Conservation (phyloP, 768 basidiomycete genomes). For the Phlegmacium glaucopus region DNA sequence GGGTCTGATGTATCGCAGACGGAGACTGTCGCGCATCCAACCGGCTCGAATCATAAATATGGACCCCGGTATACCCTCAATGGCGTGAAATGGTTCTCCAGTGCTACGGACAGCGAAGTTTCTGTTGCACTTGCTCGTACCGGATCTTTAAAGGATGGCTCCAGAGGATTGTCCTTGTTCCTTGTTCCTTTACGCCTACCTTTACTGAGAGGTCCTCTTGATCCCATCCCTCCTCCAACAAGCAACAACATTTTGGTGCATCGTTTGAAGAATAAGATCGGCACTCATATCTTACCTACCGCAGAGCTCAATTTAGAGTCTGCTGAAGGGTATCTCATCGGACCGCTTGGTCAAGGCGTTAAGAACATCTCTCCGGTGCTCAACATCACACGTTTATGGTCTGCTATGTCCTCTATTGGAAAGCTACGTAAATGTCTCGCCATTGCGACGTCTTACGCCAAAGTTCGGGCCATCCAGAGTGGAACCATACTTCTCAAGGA, state of each 20-base stretch:
- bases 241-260: conserved; percentile 70
- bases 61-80: conserved; percentile 57
- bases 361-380: conserved; percentile 67
- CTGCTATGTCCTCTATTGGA: conserved; percentile 52
- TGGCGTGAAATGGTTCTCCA: conserved; percentile 85
- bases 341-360: conserved; percentile 55
- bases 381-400: conserved; percentile 75
- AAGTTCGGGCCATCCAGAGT: conserved; percentile 52
- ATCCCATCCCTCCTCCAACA: conserved; percentile 39
- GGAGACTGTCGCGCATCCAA: conserved; percentile 55
- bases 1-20: conserved; percentile 75
- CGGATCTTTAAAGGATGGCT: conserved; percentile 50
- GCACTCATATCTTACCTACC: conserved; percentile 71
- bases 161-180: conserved; percentile 70
- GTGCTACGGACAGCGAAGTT: conserved; percentile 74
- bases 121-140: conserved; percentile 75
- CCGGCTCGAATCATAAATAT: conserved; percentile 29
- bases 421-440: conserved; percentile 59
- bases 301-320: conserved; percentile 66
- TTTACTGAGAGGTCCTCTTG: conserved; percentile 38
- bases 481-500: conserved; percentile 50
- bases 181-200: conserved; percentile 64
- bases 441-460: conserved; percentile 63
- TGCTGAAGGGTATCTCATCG: conserved; percentile 62
- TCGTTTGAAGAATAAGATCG: conserved; percentile 76